Conservation (phyloP, 2,329 filamentous ascomycete genomes). For the Fusarium redolens region DNA sequence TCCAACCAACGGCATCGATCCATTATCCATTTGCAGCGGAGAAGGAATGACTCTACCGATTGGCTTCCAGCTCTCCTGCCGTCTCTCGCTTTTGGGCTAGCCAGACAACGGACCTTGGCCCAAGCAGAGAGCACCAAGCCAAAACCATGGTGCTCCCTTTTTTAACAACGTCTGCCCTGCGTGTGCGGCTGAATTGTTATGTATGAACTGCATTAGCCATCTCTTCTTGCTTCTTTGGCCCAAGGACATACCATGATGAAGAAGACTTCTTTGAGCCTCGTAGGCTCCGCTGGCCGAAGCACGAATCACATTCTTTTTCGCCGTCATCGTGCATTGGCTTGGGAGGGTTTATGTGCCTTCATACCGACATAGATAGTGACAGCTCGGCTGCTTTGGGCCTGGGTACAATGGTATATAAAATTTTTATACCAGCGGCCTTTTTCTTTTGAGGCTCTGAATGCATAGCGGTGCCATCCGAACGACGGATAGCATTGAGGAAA, state of each 20-base stretch:
- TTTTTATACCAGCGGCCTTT: background rate
- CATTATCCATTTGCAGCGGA: slow-evolving; percentile 14
- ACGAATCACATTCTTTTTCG: background rate
- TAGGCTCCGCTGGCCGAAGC: background rate
- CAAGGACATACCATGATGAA: slow-evolving; percentile 20
- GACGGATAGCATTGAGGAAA: background rate
- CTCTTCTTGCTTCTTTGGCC: slow-evolving; percentile 24
- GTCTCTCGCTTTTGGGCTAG: slow-evolving; percentile 28
- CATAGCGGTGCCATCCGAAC: background rate
- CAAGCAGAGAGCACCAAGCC: slow-evolving; percentile 9
- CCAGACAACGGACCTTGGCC: slow-evolving; percentile 19
- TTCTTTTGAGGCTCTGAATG: background rate
- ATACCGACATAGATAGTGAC: background rate
- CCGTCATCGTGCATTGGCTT: background rate
- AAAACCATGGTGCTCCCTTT: slow-evolving; percentile 28
- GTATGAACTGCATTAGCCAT: slow-evolving; percentile 18
- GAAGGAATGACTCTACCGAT: slow-evolving; percentile 14
- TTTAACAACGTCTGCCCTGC: slow-evolving; percentile 28
- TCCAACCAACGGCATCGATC: slow-evolving; percentile 4
- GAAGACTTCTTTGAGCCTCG: background rate
- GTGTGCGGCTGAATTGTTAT: slow-evolving; percentile 33
- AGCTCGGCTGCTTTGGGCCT: background rate
- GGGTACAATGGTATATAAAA: background rate
- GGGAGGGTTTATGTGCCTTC: background rate
- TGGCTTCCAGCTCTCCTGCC: slow-evolving; percentile 23